Percentiles rank a stretch among this genome's conserved stretches.
phyloP scores from a whole-genome alignment of 2,329 filamentous ascomycete species.

The Diaporthe destruens region DNA sequence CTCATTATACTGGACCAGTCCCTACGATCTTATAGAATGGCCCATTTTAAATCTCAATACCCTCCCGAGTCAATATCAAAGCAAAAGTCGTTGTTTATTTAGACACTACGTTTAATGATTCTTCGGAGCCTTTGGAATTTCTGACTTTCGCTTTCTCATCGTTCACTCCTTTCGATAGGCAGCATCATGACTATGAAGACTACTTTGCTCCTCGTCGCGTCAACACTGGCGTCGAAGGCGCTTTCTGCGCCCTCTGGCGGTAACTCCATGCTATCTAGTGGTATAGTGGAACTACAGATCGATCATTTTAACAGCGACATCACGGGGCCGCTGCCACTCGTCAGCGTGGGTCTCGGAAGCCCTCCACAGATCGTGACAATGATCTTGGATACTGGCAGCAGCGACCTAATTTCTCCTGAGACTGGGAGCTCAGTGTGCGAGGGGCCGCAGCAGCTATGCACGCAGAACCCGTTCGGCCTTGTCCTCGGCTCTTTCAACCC shows the following conservation, averaged over 20 bases:
- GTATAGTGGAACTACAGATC: neutral
- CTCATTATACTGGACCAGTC: neutral
- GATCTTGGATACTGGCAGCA: conserved; percentile 5
- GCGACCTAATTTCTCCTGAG: conserved; percentile 3
- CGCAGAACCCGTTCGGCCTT: conserved; percentile 3
- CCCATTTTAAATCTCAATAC: neutral
- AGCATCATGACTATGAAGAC: neutral
- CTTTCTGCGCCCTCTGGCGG: neutral
- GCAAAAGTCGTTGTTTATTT: neutral
- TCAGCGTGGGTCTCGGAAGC: neutral
- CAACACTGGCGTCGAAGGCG: neutral
- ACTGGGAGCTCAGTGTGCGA: neutral
- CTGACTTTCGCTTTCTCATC: neutral
- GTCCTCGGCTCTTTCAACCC: conserved; percentile 2
- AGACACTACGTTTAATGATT: neutral
- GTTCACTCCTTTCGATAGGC: neutral
- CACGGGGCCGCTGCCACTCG: neutral
- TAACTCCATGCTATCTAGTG: neutral
- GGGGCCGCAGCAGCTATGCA: neutral
- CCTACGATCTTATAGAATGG: neutral
- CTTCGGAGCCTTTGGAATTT: neutral
- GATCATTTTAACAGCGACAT: neutral
- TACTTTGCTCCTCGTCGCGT: neutral
- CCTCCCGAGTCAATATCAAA: neutral
- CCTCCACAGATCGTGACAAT: neutral